Base-by-base conservation (phyloP, 1,284 basidiomycete species). In the Nidula niveotomentosa region DNA sequence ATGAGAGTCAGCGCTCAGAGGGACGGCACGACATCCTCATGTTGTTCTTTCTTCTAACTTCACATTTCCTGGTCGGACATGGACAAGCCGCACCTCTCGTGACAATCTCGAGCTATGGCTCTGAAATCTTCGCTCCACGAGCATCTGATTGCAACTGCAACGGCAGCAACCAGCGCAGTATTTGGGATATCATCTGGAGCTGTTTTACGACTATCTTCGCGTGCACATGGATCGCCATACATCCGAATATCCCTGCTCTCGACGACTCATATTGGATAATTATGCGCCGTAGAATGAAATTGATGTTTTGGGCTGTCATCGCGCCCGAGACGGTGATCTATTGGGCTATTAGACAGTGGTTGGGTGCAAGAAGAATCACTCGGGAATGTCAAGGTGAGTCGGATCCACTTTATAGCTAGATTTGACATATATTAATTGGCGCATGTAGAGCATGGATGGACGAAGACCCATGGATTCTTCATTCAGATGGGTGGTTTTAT, bases 221-320 rank as follows among this genome's bases (percentile, higher is more conserved):
- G 0, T 74, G 69, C 47, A 68, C 66, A 1, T 74, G 71, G 70
- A 55, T 68, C 6, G 60, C 71, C 0, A 55, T 72, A 4, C 72
- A 74, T 52, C 70, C 70, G 0, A 72, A 74, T 48, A 55, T 75
- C n/a, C 67, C 71, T 6, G 37, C 46, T 0, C 53, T 52, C 1
- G 33, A 51, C 8, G 56, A 54, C 2, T 51, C 46, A 6, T 44
- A 18, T 15, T 44, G 55, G 12, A 13, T 35, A 1, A 30, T 49
- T 6, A 2, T 56, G 1, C 6, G 30, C 2, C 56, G 58, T 6
- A 57, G 61, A 6, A 2, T 61, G 3, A 43, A 50, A 15, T 18
- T 66, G 8, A 65, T 69, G 60, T 2, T 63, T 3, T 45, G 57
- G 3, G 61, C 64, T 1, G 39, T 72, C 6, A 53, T 70, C 33